A percentile compares a stretch with the other conserved stretches of the same genome.
Evolutionary conservation across 371 early-diverging fungal genomes (phyloP).

Genomic region (Lichtheimia hyalospora): DNA sequence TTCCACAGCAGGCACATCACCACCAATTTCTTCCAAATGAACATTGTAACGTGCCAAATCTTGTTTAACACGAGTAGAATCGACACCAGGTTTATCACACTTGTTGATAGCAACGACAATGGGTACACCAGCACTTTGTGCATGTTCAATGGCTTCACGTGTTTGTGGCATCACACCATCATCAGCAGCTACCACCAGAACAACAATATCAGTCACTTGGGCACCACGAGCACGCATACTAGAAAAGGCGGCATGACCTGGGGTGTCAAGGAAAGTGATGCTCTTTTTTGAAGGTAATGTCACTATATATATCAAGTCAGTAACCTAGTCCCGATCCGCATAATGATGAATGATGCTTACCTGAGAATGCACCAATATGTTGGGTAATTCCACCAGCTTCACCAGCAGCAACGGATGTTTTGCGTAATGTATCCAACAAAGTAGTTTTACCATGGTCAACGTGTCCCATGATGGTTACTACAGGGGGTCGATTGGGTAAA

Average conservation of each 20-base stretch:
- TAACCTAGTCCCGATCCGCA: no score
- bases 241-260: conserved; percentile 96
- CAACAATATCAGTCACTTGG: conserved; percentile 90
- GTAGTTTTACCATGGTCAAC: conserved; percentile 99
- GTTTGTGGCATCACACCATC: conserved; percentile 99
- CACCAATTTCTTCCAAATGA: conserved; percentile 91
- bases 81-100: conserved; percentile 88
- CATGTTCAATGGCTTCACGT: conserved; percentile 91
- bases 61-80: conserved; percentile 73
- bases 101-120: conserved; percentile 97
- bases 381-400: conserved; percentile 98
- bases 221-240: conserved; percentile 94
- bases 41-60: conserved; percentile 79
- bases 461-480: conserved; percentile 98
- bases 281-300: conserved; percentile 62
- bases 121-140: conserved; percentile 85
- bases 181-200: conserved; percentile 95
- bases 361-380: conserved; percentile 97
- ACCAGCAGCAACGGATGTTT: conserved; percentile 88
- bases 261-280: conserved; percentile 96
- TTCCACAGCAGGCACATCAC: conserved; percentile 89
- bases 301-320: conserved; percentile 26
- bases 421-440: conserved; percentile 89
- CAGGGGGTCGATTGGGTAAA: conserved; percentile 81
- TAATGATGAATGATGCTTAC: conserved; percentile 24